A percentile compares a stretch with the other conserved stretches of the same genome.
Conservation (phyloP, 768 basidiomycete species). For the Roridomyces roridus region DNA sequence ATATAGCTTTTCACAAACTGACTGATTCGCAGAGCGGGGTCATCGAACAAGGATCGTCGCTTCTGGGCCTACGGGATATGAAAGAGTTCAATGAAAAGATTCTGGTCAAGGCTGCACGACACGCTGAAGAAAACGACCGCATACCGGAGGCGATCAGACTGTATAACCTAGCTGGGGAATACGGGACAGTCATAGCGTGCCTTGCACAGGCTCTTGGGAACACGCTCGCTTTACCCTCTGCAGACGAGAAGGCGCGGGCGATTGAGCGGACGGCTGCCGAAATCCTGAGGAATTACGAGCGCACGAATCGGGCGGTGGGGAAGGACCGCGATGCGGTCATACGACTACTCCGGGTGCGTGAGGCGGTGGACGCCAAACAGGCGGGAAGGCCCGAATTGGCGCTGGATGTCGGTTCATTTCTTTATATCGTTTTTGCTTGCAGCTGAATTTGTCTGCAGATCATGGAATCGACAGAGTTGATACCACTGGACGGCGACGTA, state of each 20-base stretch:
- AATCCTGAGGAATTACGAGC: slow-evolving; percentile 81
- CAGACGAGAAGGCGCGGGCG: slow-evolving; percentile 66
- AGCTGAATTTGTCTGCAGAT: slow-evolving; percentile 50
- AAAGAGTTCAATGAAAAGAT: slow-evolving; percentile 82
- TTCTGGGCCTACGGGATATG: slow-evolving; percentile 74
- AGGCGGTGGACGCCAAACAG: slow-evolving; percentile 80
- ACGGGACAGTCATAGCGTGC: slow-evolving; percentile 84
- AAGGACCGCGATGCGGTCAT: slow-evolving; percentile 78
- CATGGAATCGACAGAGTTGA: slow-evolving; percentile 85
- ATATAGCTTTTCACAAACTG: not conserved
- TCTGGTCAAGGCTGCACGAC: slow-evolving; percentile 80
- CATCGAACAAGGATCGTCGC: slow-evolving; percentile 81
- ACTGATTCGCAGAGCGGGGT: slow-evolving; percentile 68
- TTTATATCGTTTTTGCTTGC: not conserved
- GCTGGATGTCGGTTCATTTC: slow-evolving; percentile 67
- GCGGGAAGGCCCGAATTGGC: slow-evolving; percentile 76
- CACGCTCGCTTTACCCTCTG: slow-evolving; percentile 69
- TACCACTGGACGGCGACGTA: slow-evolving; percentile 87
- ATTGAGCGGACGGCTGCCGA: slow-evolving; percentile 80
- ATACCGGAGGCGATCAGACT: slow-evolving; percentile 92
- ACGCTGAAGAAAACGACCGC: slow-evolving; percentile 85
- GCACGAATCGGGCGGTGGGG: slow-evolving; percentile 74
- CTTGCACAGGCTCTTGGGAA: slow-evolving; percentile 89
- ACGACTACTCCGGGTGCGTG: slow-evolving; percentile 77
- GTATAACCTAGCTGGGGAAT: slow-evolving; percentile 94